Percentiles rank a stretch among this genome's conserved stretches.
Evolutionary conservation across 192 early-diverging fungal genomes (phyloP).

Genomic region (Coemansia sp.): DNA sequence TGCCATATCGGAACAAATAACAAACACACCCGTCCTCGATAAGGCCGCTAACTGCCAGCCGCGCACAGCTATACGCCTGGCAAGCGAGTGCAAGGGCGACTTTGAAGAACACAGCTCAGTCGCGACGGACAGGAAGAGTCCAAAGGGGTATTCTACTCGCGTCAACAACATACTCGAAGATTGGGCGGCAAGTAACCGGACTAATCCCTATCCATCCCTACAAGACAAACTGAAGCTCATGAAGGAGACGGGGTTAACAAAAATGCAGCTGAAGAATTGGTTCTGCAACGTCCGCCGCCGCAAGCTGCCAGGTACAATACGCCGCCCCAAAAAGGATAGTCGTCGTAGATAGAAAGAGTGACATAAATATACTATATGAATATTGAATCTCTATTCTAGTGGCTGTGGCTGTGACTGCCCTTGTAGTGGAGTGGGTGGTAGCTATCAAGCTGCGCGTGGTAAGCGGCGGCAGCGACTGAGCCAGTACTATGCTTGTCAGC

Average conservation of each 20-base stretch:
- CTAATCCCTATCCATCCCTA: slow-evolving; percentile 32
- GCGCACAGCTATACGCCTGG: background rate
- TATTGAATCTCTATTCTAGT: background rate
- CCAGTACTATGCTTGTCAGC: background rate
- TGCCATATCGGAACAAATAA: background rate
- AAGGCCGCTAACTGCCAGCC: background rate
- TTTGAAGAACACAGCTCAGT: background rate
- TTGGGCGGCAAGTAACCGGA: slow-evolving; percentile 20
- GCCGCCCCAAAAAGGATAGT: slow-evolving; percentile 3
- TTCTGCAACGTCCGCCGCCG: slow-evolving; percentile 50
- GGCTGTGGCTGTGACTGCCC: slow-evolving; percentile 1
- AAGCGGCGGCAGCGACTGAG: background rate
- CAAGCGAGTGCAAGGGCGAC: background rate
- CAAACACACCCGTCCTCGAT: background rate
- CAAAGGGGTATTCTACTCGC: slow-evolving; percentile 15
- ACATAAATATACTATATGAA: background rate
- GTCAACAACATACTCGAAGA: slow-evolving; percentile 24
- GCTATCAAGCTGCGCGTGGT: slow-evolving; percentile 4
- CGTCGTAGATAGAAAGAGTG: background rate
- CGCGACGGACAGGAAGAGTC: background rate
- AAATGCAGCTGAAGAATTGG: slow-evolving; percentile 55
- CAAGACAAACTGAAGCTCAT: slow-evolving; percentile 34
- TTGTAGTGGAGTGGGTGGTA: slow-evolving; percentile 6
- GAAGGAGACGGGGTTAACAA: slow-evolving; percentile 28
- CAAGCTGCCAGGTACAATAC: slow-evolving; percentile 20